A percentile compares a stretch with the other conserved stretches of the same genome.
phyloP scores from a whole-genome alignment of 306 rosid species.

The Begonia masoniana region DNA sequence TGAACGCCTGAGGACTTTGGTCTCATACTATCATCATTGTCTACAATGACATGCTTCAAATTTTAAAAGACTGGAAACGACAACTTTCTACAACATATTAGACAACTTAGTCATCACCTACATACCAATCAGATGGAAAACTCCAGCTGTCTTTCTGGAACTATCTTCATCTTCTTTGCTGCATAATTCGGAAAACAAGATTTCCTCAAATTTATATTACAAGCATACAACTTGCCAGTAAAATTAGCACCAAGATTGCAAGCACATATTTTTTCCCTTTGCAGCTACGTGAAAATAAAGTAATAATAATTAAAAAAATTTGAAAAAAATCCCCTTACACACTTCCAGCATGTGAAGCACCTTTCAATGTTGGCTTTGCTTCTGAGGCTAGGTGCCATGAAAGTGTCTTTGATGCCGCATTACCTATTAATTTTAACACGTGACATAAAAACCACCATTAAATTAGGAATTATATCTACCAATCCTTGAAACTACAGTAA shows the following conservation, averaged over 20 bases:
- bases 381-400: slow-evolving; percentile 97
- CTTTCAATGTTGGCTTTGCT: slow-evolving; percentile 62
- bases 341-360: slow-evolving; percentile 29
- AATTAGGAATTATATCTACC: background rate
- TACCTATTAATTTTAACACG: slow-evolving; percentile 16
- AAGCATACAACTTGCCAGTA: background rate
- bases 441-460: background rate
- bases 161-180: slow-evolving; percentile 31
- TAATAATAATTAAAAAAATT: no score
- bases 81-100: background rate
- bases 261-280: background rate
- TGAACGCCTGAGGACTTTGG: slow-evolving; percentile 34
- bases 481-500: background rate
- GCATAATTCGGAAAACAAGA: slow-evolving; percentile 8
- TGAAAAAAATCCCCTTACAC: slow-evolving; percentile 22
- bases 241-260: background rate
- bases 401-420: slow-evolving; percentile 65
- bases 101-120: slow-evolving; percentile 7
- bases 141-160: slow-evolving; percentile 42
- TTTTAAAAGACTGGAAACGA: background rate
- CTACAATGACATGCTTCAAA: slow-evolving; percentile 28
- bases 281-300: no score
- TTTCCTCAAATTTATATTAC: no score
- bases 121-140: slow-evolving; percentile 74
- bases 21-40: slow-evolving; percentile 30